Conservation (phyloP, 768 basidiomycete genomes). For the Lentinula aciculospora region DNA sequence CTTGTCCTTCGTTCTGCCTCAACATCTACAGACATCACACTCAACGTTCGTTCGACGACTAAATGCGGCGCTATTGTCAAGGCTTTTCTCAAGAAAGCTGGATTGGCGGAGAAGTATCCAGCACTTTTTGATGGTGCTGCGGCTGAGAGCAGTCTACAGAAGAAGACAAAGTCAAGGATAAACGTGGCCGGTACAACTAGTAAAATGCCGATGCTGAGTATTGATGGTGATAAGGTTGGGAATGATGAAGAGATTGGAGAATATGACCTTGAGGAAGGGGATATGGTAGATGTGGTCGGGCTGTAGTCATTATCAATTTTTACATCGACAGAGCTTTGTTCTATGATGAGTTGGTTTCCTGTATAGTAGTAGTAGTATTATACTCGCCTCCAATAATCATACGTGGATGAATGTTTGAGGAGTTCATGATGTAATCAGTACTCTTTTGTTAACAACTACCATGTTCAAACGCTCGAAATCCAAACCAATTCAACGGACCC, state of each 20-base stretch:
- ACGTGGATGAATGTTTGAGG: too few relatives aligned
- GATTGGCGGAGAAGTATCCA: constrained; percentile 50
- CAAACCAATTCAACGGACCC: not conserved
- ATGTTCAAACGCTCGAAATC: constrained; percentile 7
- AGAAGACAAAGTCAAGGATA: constrained; percentile 25
- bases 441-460: not conserved
- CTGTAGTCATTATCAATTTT: too few relatives aligned
- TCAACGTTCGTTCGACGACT: constrained; percentile 70
- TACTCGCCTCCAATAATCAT: too few relatives aligned
- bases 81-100: constrained; percentile 68
- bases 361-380: too few relatives aligned
- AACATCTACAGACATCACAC: constrained; percentile 45
- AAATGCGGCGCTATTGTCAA: constrained; percentile 72
- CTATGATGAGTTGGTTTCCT: too few relatives aligned
- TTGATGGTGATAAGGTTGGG: constrained; percentile 73
- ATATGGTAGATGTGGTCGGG: constrained; percentile 70
- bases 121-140: constrained; percentile 19
- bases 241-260: constrained; percentile 55
- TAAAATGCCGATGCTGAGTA: constrained; percentile 44
- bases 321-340: too few relatives aligned
- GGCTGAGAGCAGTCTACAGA: constrained; percentile 9
- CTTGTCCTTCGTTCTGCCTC: constrained; percentile 58
- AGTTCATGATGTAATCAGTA: not conserved
- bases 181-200: constrained; percentile 15
- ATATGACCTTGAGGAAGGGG: constrained; percentile 74